Conservation (phyloP, 148 eudicot genomes). For the Fagopyrum esculentum region DNA sequence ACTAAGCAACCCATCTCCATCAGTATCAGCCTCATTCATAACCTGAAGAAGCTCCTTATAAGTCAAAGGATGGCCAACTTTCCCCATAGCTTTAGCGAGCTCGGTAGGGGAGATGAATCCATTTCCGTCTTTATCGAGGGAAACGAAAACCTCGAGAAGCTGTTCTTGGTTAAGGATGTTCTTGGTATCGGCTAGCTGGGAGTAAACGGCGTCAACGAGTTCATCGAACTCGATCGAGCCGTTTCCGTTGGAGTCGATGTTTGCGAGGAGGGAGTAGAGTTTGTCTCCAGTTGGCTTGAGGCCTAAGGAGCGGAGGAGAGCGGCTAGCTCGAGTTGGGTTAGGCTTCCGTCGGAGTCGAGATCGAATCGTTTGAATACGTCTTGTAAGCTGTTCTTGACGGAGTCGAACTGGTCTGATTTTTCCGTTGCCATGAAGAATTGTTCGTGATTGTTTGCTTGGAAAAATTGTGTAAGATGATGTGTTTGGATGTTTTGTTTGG, state of each 20-base stretch:
- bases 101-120: conserved; percentile 64
- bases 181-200: conserved; percentile 29
- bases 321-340: conserved; percentile 66
- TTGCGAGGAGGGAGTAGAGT: conserved; percentile 31
- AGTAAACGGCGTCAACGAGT: conserved; percentile 38
- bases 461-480: background rate
- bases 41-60: conserved; percentile 53
- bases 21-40: conserved; percentile 62
- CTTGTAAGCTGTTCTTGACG: conserved; percentile 28
- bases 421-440: background rate
- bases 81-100: conserved; percentile 66
- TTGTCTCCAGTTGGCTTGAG: conserved; percentile 54
- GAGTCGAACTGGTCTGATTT: background rate
- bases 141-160: conserved; percentile 42
- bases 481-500: background rate
- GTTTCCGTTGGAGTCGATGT: conserved; percentile 56
- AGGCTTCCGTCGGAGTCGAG: conserved; percentile 64
- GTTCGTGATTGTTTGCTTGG: background rate
- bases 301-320: conserved; percentile 58
- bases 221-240: conserved; percentile 65
- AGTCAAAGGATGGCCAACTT: conserved; percentile 61
- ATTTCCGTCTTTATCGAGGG: conserved; percentile 59
- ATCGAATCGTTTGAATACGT: conserved; percentile 61
- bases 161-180: conserved; percentile 49
- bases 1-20: conserved; percentile 72